Base-by-base conservation (phyloP, 2,329 filamentous ascomycete species). In the Sporothrix phasma region DNA sequence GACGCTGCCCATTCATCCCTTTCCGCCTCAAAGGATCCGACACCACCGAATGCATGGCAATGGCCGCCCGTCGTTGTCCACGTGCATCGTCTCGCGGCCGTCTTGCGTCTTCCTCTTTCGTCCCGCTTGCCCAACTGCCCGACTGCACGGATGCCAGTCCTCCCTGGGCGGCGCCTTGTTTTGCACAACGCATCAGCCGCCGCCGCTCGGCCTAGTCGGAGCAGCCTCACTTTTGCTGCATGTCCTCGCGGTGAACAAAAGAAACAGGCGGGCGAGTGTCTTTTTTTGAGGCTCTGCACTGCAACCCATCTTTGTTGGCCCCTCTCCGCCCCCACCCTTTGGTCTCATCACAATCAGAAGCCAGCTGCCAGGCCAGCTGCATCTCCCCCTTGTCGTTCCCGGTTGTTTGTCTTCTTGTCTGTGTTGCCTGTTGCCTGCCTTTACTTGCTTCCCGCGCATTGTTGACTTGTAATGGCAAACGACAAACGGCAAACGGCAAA, bases 141-240 rank as follows among this genome's bases (percentile, higher is more conserved):
- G 24, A 26, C 1, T 53, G 47, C 49, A 54, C n/a, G 3, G 51
- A 54, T 54, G 29, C 51, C 39, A 39, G 51, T 43, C 39, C 22
- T 58, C 37, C 24, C 37, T 58, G 54, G 37, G 39, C 43, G 54
- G 54, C 54, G 54, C 54, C 54, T 37, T 58, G 37, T 58, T 58
- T 41, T 26, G 41, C 17, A n/a, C 10, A 37, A 11, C 10, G 7
- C 7, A n/a, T 19, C 5, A n/a, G 17, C 41, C 41, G 19, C 41
- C 8, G 41, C 41, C 41, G 15, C 19, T 43, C 15, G 17, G 41
- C 41, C 41, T 3, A 41, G 19, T 17, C 3, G 54, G 37, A 19
- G 24, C 34, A 58, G 54, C 54, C 54, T 58, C 54, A 58, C 53
- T 58, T 58, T 56, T 58, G n/a, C 31, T 34, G 26, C 47, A 31